Conservation (phyloP, 805 yeast genomes). For the Millerozyma acaciae region DNA sequence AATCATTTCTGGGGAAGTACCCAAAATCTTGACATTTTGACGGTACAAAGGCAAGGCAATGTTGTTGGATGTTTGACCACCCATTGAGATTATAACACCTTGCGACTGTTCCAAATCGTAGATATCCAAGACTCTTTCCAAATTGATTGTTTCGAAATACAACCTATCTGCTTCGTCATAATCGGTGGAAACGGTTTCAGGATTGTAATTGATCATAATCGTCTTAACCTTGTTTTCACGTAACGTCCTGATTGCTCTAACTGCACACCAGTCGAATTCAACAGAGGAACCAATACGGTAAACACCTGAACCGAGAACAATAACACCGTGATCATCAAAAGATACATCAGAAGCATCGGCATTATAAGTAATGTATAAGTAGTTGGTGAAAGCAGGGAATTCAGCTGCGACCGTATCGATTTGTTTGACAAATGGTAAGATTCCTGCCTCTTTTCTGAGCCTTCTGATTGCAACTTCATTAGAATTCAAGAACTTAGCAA, state of each 20-base stretch:
- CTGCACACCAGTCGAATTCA: constrained; percentile 99
- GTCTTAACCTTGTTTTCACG: constrained; percentile 85
- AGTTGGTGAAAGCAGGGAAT: constrained; percentile 95
- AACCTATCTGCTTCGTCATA: constrained; percentile 97
- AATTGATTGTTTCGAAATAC: constrained; percentile 90
- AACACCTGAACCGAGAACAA: constrained; percentile 97
- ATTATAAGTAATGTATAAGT: constrained; percentile 90
- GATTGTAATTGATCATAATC: constrained; percentile 95
- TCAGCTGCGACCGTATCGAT: constrained; percentile 99
- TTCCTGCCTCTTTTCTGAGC: constrained; percentile 79
- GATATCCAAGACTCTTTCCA: constrained; percentile 92
- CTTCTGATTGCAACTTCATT: constrained; percentile 92
- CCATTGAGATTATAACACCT: constrained; percentile 96
- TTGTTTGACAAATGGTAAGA: constrained; percentile 90
- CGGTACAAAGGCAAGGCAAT: constrained; percentile 90
- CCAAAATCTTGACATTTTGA: constrained; percentile 91
- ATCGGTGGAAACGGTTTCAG: constrained; percentile 97
- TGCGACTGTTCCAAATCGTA: constrained; percentile 85
- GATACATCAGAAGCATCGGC: constrained; percentile 82
- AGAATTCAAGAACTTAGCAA: constrained; percentile 82
- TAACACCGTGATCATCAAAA: constrained; percentile 90
- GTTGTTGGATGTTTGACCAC: constrained; percentile 98
- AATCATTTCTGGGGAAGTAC: constrained; percentile 97
- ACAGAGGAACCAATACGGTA: constrained; percentile 98
- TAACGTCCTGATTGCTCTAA: constrained; percentile 89